phyloP scores from a whole-genome alignment of 2,329 filamentous ascomycete species.

The Talaromyces funiculosus region DNA sequence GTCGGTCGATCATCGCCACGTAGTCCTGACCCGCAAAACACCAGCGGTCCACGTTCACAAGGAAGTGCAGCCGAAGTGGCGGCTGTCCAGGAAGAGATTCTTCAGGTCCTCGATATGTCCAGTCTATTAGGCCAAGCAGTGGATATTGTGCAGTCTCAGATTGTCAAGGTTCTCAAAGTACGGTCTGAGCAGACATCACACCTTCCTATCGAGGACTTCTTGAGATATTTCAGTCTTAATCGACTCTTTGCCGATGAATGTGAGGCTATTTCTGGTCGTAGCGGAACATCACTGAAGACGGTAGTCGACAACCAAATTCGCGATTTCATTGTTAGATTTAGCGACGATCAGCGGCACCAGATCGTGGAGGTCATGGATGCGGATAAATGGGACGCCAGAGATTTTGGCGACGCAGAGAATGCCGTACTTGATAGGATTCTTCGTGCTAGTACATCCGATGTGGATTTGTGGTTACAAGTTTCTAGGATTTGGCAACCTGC shows the following conservation, averaged over 20 bases:
- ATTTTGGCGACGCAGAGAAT: slow-evolving; percentile 52
- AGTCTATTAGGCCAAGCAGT: slow-evolving; percentile 62
- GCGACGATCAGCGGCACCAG: slow-evolving; percentile 52
- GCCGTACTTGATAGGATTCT: slow-evolving; percentile 51
- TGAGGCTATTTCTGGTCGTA: slow-evolving; percentile 59
- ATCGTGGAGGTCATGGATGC: slow-evolving; percentile 55
- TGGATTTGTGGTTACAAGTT: slow-evolving; percentile 49
- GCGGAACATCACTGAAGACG: slow-evolving; percentile 54
- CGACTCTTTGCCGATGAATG: slow-evolving; percentile 62
- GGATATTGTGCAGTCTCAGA: slow-evolving; percentile 59
- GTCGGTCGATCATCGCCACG: slow-evolving; percentile 44
- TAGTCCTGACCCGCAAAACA: slow-evolving; percentile 41
- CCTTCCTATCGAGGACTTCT: slow-evolving; percentile 52
- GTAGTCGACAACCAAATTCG: slow-evolving; percentile 59
- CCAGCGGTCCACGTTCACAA: slow-evolving; percentile 35
- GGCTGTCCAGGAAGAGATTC: slow-evolving; percentile 52
- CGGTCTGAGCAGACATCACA: slow-evolving; percentile 55
- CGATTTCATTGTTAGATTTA: slow-evolving; percentile 55
- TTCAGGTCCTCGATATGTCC: slow-evolving; percentile 60
- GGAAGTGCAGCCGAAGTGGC: slow-evolving; percentile 21
- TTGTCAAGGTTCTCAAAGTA: slow-evolving; percentile 59
- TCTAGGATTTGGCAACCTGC: slow-evolving; percentile 48
- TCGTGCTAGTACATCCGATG: slow-evolving; percentile 54
- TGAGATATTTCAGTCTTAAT: slow-evolving; percentile 59
- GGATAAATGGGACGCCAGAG: slow-evolving; percentile 60